These are phyloP conservation scores for Candida ficus DNA, from an alignment of 805 yeast species.

Conservation along the genomic window DNA sequence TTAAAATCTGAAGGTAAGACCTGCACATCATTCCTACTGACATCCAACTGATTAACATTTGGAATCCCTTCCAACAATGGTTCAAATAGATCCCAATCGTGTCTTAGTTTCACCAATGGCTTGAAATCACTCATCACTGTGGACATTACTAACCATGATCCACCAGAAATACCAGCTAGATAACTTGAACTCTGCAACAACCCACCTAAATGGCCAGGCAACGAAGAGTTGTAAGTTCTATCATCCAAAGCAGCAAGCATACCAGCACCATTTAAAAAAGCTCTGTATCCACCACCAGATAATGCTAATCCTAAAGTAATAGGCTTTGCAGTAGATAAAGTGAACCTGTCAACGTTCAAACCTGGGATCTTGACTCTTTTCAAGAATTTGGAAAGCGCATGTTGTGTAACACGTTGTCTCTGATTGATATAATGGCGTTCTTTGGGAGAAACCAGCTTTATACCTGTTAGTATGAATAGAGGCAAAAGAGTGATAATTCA, in stretches of 20 bases:
- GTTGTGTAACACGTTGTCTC: conserved; percentile 28
- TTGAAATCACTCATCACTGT: conserved; percentile 33
- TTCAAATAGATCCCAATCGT: conserved; percentile 39
- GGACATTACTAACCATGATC: conserved; percentile 62
- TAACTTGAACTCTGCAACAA: conserved; percentile 66
- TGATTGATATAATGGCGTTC: conserved; percentile 26
- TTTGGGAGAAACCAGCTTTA: conserved; percentile 5
- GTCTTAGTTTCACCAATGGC: conserved; percentile 31
- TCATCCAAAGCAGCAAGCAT: conserved; percentile 73
- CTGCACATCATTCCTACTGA: conserved; percentile 23
- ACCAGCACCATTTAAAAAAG: conserved; percentile 85
- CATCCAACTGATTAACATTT: conserved; percentile 38
- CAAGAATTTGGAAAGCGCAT: conserved; percentile 27
- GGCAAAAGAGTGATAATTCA: not conserved
- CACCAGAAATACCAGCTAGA: conserved; percentile 77
- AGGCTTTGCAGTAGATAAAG: conserved; percentile 22
- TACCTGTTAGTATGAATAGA: not conserved
- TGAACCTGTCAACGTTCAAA: conserved; percentile 26
- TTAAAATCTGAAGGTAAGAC: conserved; percentile 19
- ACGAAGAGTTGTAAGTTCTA: conserved; percentile 52
- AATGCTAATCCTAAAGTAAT: conserved; percentile 53
- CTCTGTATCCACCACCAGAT: conserved; percentile 89
- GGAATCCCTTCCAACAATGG: conserved; percentile 56
- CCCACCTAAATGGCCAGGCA: conserved; percentile 62
- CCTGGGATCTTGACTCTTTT: conserved; percentile 29